phyloP scores from a whole-genome alignment of 2,329 filamentous ascomycete genomes.

The Penicillium sclerotiorum region DNA sequence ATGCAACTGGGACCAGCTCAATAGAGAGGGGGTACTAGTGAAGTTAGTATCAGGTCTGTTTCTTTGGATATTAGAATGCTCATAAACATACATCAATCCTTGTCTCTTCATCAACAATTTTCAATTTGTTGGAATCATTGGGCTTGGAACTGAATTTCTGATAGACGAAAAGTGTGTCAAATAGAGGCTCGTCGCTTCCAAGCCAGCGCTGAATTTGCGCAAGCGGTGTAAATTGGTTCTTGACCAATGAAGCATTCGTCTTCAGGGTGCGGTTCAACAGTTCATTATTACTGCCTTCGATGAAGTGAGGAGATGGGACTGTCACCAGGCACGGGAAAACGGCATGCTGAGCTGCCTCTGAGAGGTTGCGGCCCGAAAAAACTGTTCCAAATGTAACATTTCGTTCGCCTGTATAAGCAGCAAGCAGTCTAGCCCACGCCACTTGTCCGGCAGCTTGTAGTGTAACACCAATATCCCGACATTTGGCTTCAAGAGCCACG shows the following conservation, averaged over 20 bases:
- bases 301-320: slow-evolving; percentile 68
- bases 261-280: slow-evolving; percentile 66
- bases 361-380: slow-evolving; percentile 70
- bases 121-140: slow-evolving; percentile 55
- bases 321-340: slow-evolving; percentile 82
- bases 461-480: slow-evolving; percentile 64
- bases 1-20: slow-evolving; percentile 66
- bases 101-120: slow-evolving; percentile 65
- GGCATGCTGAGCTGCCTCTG: slow-evolving; percentile 59
- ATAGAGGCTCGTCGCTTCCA: slow-evolving; percentile 65
- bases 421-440: slow-evolving; percentile 74
- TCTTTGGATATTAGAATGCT: neutral
- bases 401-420: slow-evolving; percentile 74
- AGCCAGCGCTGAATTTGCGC: slow-evolving; percentile 72
- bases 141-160: slow-evolving; percentile 59
- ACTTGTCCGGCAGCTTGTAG: slow-evolving; percentile 76
- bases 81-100: slow-evolving; percentile 60
- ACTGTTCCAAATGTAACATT: slow-evolving; percentile 78
- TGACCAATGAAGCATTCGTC: slow-evolving; percentile 65
- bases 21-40: slow-evolving; percentile 72
- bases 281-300: slow-evolving; percentile 56
- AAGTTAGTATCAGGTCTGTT: slow-evolving; percentile 16
- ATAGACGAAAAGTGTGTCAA: slow-evolving; percentile 84
- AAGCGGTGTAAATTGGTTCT: slow-evolving; percentile 72
- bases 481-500: slow-evolving; percentile 57